phyloP scores from a whole-genome alignment of 2,329 filamentous ascomycete genomes.

The Alternaria metachromatica region DNA sequence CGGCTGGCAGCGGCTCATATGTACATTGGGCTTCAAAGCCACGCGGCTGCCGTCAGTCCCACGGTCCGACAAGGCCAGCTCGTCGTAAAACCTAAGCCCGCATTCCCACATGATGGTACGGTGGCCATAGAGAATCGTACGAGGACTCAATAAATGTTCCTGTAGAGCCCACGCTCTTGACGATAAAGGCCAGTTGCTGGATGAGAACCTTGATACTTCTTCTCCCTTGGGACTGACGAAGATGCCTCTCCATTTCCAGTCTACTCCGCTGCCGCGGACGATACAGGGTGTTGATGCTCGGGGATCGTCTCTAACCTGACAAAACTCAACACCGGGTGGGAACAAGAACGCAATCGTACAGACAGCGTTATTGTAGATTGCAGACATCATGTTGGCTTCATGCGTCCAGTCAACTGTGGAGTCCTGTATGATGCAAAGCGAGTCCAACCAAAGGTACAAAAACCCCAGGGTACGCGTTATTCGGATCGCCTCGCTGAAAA shows the following conservation, averaged over 20 bases:
- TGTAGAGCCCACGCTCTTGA: constrained; percentile 14
- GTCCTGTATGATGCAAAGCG: constrained; percentile 27
- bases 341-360: constrained; percentile 17
- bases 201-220: no score
- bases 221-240: no score
- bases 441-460: constrained; percentile 32
- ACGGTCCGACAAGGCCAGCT: no score
- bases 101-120: constrained; percentile 22
- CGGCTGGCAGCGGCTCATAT: no score
- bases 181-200: constrained; percentile 12
- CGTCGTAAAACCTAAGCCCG: no score
- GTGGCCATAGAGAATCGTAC: constrained; percentile 18
- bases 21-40: no score
- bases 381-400: constrained; percentile 17
- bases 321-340: background rate
- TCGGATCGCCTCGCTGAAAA: constrained; percentile 23
- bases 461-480: constrained; percentile 16
- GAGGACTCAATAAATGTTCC: constrained; percentile 21
- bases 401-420: constrained; percentile 10
- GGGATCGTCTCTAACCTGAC: background rate
- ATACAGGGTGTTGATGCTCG: constrained; percentile 10
- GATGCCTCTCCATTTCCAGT: no score
- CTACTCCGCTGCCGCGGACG: no score
- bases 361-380: constrained; percentile 15
- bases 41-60: no score